Evolutionary conservation across 805 yeast genomes (phyloP).

Genomic region (Pichia paraexigua): DNA sequence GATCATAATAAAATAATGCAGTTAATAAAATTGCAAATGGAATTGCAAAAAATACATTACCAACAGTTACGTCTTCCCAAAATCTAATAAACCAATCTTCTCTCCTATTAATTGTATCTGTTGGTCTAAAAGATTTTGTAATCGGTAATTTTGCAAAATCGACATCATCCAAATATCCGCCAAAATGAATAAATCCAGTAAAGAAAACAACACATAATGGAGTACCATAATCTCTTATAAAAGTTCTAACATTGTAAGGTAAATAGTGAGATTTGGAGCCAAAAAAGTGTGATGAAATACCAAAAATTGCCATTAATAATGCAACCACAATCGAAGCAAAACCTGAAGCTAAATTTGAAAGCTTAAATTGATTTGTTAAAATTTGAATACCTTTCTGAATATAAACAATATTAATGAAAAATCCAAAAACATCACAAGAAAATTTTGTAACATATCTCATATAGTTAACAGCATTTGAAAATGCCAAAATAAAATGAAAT

Average conservation of each 20-base stretch:
- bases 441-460: constrained; percentile 68
- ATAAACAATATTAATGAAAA: constrained; percentile 82
- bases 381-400: constrained; percentile 88
- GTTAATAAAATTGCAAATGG: constrained; percentile 90
- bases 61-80: constrained; percentile 60
- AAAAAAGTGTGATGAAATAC: constrained; percentile 49
- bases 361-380: constrained; percentile 56
- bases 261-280: constrained; percentile 60
- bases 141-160: constrained; percentile 59
- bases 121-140: constrained; percentile 68
- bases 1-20: constrained; percentile 85
- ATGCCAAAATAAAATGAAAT: constrained; percentile 66
- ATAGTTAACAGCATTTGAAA: constrained; percentile 57
- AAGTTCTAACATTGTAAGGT: constrained; percentile 50
- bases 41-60: constrained; percentile 77
- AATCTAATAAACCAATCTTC: constrained; percentile 75
- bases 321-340: constrained; percentile 72
- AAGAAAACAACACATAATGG: constrained; percentile 81
- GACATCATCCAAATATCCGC: constrained; percentile 58
- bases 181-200: constrained; percentile 89
- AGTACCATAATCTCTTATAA: constrained; percentile 80
- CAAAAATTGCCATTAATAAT: constrained; percentile 67
- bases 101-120: constrained; percentile 35
- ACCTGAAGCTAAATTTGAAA: constrained; percentile 25
- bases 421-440: constrained; percentile 90